Percentiles rank a stretch among this genome's conserved stretches.
phyloP scores from a whole-genome alignment of 2,329 filamentous ascomycete genomes.

The Remersonia thermophila region DNA sequence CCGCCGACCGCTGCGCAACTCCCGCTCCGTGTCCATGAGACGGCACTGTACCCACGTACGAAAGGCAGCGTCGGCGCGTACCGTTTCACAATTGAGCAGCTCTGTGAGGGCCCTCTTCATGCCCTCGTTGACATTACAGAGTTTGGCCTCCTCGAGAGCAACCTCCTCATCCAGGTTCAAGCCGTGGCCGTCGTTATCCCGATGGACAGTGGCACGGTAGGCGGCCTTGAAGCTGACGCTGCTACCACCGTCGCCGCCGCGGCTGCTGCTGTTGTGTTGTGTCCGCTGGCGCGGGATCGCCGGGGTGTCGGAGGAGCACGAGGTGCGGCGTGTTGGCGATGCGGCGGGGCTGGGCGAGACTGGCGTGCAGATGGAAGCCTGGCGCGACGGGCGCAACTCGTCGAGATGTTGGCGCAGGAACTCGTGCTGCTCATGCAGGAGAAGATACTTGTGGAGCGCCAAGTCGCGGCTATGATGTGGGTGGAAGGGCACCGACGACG shows the following conservation, averaged over 20 bases:
- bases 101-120: conserved; percentile 51
- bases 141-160: conserved; percentile 38
- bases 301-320: conserved; percentile 36
- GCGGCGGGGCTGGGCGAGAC: conserved; percentile 40
- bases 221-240: conserved; percentile 12
- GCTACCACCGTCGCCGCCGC: too few relatives aligned
- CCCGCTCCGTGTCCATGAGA: conserved; percentile 48
- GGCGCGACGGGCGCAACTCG: conserved; percentile 29
- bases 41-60: conserved; percentile 47
- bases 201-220: conserved; percentile 22
- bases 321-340: conserved; percentile 42
- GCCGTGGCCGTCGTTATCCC: conserved; percentile 24
- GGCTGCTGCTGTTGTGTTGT: conserved; percentile 10
- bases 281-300: conserved; percentile 31
- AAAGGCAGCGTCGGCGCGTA: conserved; percentile 37
- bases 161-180: conserved; percentile 37
- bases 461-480: conserved; percentile 30
- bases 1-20: conserved; percentile 41
- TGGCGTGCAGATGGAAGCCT: conserved; percentile 20
- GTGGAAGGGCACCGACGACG: conserved; percentile 2
- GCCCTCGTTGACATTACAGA: conserved; percentile 45
- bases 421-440: conserved; percentile 42
- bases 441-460: conserved; percentile 41
- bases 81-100: conserved; percentile 46
- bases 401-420: conserved; percentile 39